Evolutionary conservation across 2,329 filamentous ascomycete genomes (phyloP).

Genomic region (Alternaria ventricosa): DNA sequence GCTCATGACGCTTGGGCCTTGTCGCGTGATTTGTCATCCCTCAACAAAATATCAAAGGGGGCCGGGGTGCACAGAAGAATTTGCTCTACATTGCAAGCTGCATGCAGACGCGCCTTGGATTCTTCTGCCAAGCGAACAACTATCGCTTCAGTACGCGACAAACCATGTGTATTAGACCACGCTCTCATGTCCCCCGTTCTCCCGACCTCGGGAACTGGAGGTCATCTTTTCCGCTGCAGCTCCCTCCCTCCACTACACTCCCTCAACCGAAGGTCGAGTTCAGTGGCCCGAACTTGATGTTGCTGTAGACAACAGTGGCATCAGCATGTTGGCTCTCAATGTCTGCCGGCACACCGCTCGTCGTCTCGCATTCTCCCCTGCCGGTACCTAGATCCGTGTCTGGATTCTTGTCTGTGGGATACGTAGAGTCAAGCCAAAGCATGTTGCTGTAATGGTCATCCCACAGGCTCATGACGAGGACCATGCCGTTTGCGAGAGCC

Average conservation of each 20-base stretch:
- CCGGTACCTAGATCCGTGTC: slow-evolving; percentile 34
- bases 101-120: not conserved
- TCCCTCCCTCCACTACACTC: not conserved
- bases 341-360: slow-evolving; percentile 39
- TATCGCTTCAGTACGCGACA: not conserved
- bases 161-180: not conserved
- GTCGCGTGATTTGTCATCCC: not conserved
- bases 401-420: slow-evolving; percentile 55
- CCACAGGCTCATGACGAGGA: slow-evolving; percentile 67
- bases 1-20: not conserved
- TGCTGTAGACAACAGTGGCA: slow-evolving; percentile 34
- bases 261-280: slow-evolving; percentile 34
- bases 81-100: not conserved
- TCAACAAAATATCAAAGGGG: not conserved
- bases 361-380: slow-evolving; percentile 37
- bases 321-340: slow-evolving; percentile 29
- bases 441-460: slow-evolving; percentile 72
- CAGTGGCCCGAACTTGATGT: slow-evolving; percentile 41
- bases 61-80: not conserved
- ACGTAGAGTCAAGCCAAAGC: slow-evolving; percentile 75
- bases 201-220: not conserved
- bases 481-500: slow-evolving; percentile 64
- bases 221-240: not conserved
- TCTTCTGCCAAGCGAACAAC: not conserved
- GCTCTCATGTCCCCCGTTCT: not conserved